Evolutionary conservation across 2,329 filamentous ascomycete species (phyloP).

Genomic region (Calcarisporium arbuscula): DNA sequence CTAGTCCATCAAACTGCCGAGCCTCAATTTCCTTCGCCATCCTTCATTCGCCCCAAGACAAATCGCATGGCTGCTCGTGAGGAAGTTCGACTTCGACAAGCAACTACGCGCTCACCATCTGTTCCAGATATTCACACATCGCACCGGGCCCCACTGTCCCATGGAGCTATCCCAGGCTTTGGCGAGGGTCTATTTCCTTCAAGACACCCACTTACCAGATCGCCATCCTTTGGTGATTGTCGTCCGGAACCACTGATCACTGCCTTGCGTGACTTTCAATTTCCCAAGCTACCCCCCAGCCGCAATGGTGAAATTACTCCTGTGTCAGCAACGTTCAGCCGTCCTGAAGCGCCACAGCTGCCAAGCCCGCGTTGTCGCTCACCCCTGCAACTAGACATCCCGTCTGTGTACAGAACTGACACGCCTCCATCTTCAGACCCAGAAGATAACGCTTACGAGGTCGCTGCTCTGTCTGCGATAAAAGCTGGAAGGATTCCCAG

Average conservation of each 20-base stretch:
- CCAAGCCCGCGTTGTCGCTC: constrained; percentile 20
- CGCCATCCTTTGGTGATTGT: constrained; percentile 18
- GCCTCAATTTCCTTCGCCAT: constrained; percentile 42
- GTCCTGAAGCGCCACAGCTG: constrained; percentile 16
- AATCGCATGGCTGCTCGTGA: constrained; percentile 52
- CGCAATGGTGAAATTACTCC: constrained; percentile 19
- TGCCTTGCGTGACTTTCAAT: constrained; percentile 29
- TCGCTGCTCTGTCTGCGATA: constrained; percentile 2
- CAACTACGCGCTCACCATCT: constrained; percentile 21
- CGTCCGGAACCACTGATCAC: constrained; percentile 17
- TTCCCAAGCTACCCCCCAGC: constrained; percentile 28
- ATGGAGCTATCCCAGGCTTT: constrained; percentile 9
- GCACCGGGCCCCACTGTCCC: constrained; percentile 4
- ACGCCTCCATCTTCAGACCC: constrained; percentile 25
- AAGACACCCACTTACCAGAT: constrained; percentile 8
- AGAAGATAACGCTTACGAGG: constrained; percentile 18
- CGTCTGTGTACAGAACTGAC: constrained; percentile 19
- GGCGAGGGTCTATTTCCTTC: constrained; percentile 7
- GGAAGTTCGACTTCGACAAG: constrained; percentile 29
- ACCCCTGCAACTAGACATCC: constrained; percentile 14
- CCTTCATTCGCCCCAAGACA: constrained; percentile 50
- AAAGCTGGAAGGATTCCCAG: constrained; percentile 13
- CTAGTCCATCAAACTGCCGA: constrained; percentile 17
- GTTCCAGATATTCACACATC: constrained; percentile 13
- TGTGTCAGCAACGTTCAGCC: constrained; percentile 14